Evolutionary conservation across 2,329 filamentous ascomycete genomes (phyloP).

Genomic region (Fusarium dlaminii): DNA sequence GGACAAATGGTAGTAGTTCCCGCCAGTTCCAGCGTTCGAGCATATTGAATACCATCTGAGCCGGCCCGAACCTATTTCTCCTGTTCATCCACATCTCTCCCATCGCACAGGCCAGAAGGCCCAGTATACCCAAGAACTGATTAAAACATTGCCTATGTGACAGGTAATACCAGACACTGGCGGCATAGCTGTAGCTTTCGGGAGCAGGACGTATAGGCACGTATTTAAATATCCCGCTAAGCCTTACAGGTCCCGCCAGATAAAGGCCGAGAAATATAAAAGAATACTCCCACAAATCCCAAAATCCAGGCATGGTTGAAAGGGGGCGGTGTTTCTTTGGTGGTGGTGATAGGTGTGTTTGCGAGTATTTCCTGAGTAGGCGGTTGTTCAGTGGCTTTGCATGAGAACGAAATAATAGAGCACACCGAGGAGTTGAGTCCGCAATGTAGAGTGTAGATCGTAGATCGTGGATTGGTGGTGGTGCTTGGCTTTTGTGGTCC

Average conservation of each 20-base stretch:
- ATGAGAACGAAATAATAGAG: neutral
- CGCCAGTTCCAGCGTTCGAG: neutral
- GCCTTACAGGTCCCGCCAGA: neutral
- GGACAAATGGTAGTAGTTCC: neutral
- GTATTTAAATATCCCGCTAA: neutral
- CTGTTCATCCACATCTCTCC: neutral
- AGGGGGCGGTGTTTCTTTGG: neutral
- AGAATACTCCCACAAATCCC: neutral
- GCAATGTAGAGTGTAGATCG: neutral
- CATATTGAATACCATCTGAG: neutral
- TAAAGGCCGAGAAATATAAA: neutral
- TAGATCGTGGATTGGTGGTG: neutral
- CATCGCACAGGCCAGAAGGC: neutral
- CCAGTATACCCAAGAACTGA: neutral
- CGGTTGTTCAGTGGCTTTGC: neutral
- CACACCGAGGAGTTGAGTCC: neutral
- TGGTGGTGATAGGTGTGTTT: neutral
- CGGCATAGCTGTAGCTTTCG: neutral
- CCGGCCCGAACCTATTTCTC: neutral
- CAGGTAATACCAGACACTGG: neutral
- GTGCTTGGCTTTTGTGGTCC: neutral
- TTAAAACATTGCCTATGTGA: slow-evolving; percentile 3
- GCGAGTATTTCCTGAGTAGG: neutral
- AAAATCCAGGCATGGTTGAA: neutral
- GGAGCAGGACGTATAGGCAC: neutral